phyloP scores from a whole-genome alignment of 148 eudicot species.

The Persicaria tinctoria region DNA sequence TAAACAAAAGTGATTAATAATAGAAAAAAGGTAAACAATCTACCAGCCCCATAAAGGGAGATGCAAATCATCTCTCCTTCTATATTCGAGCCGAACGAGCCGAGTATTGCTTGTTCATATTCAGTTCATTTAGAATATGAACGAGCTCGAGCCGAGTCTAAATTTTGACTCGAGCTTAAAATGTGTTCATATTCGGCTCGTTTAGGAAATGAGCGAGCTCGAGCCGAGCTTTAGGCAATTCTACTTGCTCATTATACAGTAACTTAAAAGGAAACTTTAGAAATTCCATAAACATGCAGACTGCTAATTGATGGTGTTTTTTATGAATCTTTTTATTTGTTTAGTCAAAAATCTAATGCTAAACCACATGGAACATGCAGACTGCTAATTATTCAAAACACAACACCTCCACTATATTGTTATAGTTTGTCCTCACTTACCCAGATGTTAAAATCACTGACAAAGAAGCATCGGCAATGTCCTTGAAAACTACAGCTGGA shows the following conservation, averaged over 20 bases:
- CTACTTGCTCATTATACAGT: no score
- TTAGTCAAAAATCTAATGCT: not conserved
- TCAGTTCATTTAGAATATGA: no score
- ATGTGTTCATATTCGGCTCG: no score
- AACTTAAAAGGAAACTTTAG: no score
- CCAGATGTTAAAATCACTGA: conserved; percentile 96
- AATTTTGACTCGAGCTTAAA: no score
- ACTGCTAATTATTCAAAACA: not conserved
- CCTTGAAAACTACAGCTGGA: conserved; percentile 87
- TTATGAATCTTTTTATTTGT: not conserved
- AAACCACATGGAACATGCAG: not conserved
- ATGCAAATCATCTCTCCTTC: not conserved
- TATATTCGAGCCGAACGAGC: not conserved
- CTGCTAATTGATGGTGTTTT: not conserved
- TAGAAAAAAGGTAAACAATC: not conserved
- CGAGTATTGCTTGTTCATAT: no score
- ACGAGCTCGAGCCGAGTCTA: no score
- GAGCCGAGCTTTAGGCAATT: no score
- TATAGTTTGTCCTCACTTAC: conserved; percentile 29
- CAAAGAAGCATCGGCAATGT: conserved; percentile 60
- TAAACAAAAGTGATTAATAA: not conserved
- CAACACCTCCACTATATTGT: not conserved
- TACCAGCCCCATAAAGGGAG: not conserved
- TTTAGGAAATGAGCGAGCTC: no score
- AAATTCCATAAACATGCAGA: no score